Evolutionary conservation across 305 asterid species (phyloP), one percentile per base, ranked within the genome.

Genomic region (Fraxinus ornus): DNA sequence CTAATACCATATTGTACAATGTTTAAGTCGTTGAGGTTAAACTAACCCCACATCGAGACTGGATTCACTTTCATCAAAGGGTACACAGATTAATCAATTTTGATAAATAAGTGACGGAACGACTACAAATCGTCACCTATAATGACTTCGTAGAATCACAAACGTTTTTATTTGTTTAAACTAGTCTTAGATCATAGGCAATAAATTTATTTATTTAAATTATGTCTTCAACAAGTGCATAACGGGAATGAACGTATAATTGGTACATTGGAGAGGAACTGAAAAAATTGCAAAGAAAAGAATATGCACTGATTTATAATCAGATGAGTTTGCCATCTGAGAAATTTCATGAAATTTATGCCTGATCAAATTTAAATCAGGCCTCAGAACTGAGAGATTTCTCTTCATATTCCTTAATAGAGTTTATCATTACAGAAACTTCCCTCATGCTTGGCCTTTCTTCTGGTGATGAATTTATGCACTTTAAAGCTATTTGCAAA

Each of bases 401-500:
- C 52, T 92, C 95, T 8, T 93, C 95, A 60, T 81, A 82, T 79
- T 88, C 94, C 85, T 83, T 88, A 0, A 94, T 85, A 19, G 89
- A 77, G 60, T 82, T 80, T 3, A 94, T 91, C 78, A 88, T 84
- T 52, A n/a, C 77, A 71, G 95, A 89, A 72, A 94, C 91, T 55
- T 93, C 91, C 73, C 82, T 80, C 82, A 93, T 77, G 44, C 44
- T 87, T 28, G 94, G 92, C 88, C 93, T 87, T 57, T 81, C 90
- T 41, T 84, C 86, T 44, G 85, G 52, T 3, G 90, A 83, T 4
- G 85, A 71, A 85, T 86, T 81, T 41, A 85, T 86, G 85, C 97
- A 94, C 74, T 85, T 93, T 24, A 94, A 44, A 32, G 97, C 98
- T 15, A 91, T 86, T 79, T 93, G 97, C 86, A 94, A 87, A 89